Evolutionary conservation across 352 stramenopile species (phyloP).

Genomic region (Elongisporangium anandrum): DNA sequence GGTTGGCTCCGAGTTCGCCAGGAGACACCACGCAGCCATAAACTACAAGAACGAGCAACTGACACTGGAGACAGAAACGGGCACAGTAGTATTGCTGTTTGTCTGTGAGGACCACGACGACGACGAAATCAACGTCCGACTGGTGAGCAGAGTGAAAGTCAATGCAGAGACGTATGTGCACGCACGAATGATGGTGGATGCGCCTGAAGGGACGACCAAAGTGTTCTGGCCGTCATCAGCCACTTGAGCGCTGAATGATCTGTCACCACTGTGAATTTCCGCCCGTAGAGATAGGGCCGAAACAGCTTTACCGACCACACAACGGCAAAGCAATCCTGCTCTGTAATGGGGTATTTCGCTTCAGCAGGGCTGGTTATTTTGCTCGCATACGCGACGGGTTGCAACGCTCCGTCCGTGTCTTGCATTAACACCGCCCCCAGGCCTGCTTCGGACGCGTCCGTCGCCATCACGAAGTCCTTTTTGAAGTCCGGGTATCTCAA

Average conservation of each 20-base stretch:
- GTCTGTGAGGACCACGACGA: background rate
- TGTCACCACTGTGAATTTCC: constrained; percentile 11
- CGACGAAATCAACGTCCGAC: background rate
- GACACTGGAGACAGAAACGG: background rate
- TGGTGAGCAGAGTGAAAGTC: constrained; percentile 10
- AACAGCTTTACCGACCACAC: constrained; percentile 21
- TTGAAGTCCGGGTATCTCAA: constrained; percentile 23
- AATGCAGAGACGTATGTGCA: constrained; percentile 1
- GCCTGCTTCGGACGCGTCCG: constrained; percentile 14
- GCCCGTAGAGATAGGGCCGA: constrained; percentile 15
- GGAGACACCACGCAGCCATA: constrained; percentile 1
- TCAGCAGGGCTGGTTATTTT: constrained; percentile 16
- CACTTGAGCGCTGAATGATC: constrained; percentile 17
- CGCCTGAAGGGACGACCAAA: constrained; percentile 5
- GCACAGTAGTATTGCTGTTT: background rate
- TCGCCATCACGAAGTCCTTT: constrained; percentile 17
- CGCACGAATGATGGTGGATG: constrained; percentile 2
- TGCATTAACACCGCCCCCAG: constrained; percentile 19
- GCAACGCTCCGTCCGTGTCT: constrained; percentile 5
- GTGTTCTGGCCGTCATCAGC: constrained; percentile 14
- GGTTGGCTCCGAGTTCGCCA: constrained; percentile 4
- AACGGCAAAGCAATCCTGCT: constrained; percentile 21
- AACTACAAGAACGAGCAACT: constrained; percentile 4
- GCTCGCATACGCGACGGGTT: constrained; percentile 12
- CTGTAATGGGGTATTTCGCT: constrained; percentile 16